Conservation (phyloP, 139 green algal species). For the Ulvella scutata region DNA sequence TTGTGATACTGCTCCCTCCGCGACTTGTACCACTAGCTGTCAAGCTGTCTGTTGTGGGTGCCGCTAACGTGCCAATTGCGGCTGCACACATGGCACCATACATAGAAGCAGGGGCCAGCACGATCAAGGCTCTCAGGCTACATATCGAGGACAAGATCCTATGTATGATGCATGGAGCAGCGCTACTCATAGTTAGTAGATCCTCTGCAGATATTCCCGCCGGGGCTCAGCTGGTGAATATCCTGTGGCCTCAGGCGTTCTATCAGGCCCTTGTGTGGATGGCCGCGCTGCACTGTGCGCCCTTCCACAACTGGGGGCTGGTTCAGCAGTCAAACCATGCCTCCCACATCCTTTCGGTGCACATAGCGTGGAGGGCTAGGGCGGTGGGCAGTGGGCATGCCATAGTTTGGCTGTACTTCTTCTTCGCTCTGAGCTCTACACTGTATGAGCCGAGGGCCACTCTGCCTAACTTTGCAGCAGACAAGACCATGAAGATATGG, state of each 20-base stretch:
- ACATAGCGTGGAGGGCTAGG: background rate
- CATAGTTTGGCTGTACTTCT: background rate
- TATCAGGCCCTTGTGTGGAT: background rate
- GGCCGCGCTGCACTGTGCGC: background rate
- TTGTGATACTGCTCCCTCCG: background rate
- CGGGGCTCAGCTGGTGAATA: background rate
- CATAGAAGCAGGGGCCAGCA: background rate
- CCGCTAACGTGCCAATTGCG: background rate
- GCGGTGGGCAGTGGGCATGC: background rate
- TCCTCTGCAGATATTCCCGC: background rate
- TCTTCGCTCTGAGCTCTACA: background rate
- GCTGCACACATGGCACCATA: background rate
- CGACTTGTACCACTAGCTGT: background rate
- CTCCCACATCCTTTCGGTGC: background rate
- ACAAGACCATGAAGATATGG: background rate
- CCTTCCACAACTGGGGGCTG: background rate
- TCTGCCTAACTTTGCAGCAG: background rate
- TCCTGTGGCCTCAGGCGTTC: background rate
- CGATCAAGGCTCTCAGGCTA: background rate
- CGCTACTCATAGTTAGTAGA: background rate
- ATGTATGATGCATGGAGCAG: background rate
- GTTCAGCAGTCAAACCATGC: background rate
- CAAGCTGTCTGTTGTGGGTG: background rate
- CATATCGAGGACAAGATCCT: background rate
- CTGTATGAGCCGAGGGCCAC: background rate